Percentiles rank a stretch among this genome's conserved stretches.
Evolutionary conservation across 345 rosid species (phyloP).

Genomic region (Clarkia xantiana): DNA sequence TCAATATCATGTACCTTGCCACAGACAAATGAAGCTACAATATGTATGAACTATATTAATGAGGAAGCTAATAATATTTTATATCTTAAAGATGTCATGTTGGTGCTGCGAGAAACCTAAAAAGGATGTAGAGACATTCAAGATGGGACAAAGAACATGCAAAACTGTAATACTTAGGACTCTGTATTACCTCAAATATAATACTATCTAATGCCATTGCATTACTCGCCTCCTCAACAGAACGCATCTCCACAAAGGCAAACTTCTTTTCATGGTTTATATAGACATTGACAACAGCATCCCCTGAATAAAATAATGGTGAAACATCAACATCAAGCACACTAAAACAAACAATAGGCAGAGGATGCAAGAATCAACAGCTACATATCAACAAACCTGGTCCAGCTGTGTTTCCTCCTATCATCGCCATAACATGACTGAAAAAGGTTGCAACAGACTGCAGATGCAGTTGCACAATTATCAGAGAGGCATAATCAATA

Average conservation of each 20-base stretch:
- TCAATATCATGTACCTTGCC: too few species aligned
- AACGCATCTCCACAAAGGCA: slow-evolving; percentile 99
- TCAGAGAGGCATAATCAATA: slow-evolving; percentile 8
- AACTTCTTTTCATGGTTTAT: slow-evolving; percentile 99
- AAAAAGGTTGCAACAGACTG: slow-evolving; percentile 87
- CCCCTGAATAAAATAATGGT: slow-evolving; percentile 29
- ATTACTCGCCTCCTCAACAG: slow-evolving; percentile 99
- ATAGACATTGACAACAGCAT: slow-evolving; percentile 98
- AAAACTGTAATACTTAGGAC: background rate
- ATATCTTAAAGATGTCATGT: too few species aligned
- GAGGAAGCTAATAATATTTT: too few species aligned
- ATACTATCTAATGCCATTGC: slow-evolving; percentile 99
- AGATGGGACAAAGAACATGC: background rate
- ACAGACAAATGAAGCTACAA: too few species aligned
- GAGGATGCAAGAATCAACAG: background rate
- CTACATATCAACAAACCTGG: slow-evolving; percentile 37
- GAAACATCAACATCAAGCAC: background rate
- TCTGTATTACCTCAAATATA: slow-evolving; percentile 55
- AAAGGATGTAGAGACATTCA: background rate
- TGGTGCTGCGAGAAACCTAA: too few species aligned
- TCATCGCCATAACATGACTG: slow-evolving; percentile 95
- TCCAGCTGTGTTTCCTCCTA: slow-evolving; percentile 97
- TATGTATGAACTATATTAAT: too few species aligned
- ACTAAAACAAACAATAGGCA: background rate
- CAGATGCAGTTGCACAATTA: slow-evolving; percentile 5